phyloP scores from a whole-genome alignment of 306 rosid species.

The Alnus glutinosa region DNA sequence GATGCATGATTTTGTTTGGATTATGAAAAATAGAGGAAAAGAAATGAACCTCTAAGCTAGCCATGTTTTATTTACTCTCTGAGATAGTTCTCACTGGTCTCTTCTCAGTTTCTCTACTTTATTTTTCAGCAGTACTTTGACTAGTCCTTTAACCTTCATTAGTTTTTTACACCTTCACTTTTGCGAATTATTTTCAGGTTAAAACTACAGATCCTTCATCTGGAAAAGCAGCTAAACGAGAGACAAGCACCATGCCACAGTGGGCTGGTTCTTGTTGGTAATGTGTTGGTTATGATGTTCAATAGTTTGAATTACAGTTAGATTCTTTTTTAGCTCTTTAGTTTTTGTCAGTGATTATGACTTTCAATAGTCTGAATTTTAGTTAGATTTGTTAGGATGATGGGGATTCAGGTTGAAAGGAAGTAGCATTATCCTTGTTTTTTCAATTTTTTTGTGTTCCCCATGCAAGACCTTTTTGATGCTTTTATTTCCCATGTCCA shows the following conservation, averaged over 20 bases:
- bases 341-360: background rate
- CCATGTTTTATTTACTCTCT: background rate
- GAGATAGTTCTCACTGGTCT: background rate
- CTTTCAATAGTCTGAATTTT: background rate
- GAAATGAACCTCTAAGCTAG: background rate
- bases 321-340: slow-evolving; percentile 6
- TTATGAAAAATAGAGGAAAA: slow-evolving; percentile 15
- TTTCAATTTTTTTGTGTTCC: background rate
- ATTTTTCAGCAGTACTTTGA: slow-evolving; percentile 1
- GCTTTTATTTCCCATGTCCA: slow-evolving; percentile 29
- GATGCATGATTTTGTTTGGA: slow-evolving; percentile 7
- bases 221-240: slow-evolving; percentile 85
- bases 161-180: background rate
- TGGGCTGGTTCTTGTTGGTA: slow-evolving; percentile 99
- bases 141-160: slow-evolving; percentile 15
- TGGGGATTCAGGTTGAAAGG: background rate
- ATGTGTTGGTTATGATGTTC: slow-evolving; percentile 32
- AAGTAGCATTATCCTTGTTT: background rate
- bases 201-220: slow-evolving; percentile 64
- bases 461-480: background rate
- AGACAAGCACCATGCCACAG: slow-evolving; percentile 97
- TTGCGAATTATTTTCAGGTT: slow-evolving; percentile 45
- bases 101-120: slow-evolving; percentile 4
- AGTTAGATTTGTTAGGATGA: background rate
- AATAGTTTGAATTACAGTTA: slow-evolving; percentile 1